A percentile compares a stretch with the other conserved stretches of the same genome.
Evolutionary conservation across 2,329 filamentous ascomycete genomes (phyloP).

Genomic region (Beauveria sp.): DNA sequence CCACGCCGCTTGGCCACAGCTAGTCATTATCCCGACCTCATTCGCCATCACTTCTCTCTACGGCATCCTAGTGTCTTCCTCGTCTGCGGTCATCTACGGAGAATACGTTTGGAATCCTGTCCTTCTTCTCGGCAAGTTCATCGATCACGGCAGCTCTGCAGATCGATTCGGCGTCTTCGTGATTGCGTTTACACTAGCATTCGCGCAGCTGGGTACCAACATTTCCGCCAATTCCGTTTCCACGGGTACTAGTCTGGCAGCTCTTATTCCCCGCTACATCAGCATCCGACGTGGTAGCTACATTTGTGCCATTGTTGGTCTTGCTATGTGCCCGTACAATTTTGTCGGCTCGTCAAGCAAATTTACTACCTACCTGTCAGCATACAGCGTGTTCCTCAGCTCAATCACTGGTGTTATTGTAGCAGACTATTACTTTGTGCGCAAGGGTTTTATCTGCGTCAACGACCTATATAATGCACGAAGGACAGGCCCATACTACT

Average conservation of each 20-base stretch:
- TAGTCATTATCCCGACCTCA: conserved; percentile 63
- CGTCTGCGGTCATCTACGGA: conserved; percentile 59
- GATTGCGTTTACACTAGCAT: conserved; percentile 61
- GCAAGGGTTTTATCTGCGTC: conserved; percentile 72
- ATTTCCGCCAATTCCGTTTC: conserved; percentile 83
- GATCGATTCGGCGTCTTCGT: conserved; percentile 71
- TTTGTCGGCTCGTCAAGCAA: conserved; percentile 67
- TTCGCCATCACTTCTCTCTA: conserved; percentile 80
- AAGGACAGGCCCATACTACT: conserved; percentile 64
- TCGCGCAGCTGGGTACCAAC: conserved; percentile 80
- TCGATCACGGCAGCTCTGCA: conserved; percentile 59
- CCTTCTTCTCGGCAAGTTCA: conserved; percentile 56
- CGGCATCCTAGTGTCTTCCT: conserved; percentile 70
- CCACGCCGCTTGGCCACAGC: conserved; percentile 74
- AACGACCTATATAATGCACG: conserved; percentile 71
- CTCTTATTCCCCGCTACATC: conserved; percentile 69
- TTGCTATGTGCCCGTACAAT: conserved; percentile 84
- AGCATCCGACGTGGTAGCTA: conserved; percentile 85
- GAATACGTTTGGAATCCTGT: conserved; percentile 69
- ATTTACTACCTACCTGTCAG: conserved; percentile 86
- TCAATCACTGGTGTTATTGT: conserved; percentile 90
- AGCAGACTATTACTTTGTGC: conserved; percentile 80
- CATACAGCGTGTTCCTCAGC: conserved; percentile 90
- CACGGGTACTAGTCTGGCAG: conserved; percentile 75
- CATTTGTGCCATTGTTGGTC: conserved; percentile 69